phyloP scores from a whole-genome alignment of 2,329 filamentous ascomycete genomes.

The Pseudocercospora musae region DNA sequence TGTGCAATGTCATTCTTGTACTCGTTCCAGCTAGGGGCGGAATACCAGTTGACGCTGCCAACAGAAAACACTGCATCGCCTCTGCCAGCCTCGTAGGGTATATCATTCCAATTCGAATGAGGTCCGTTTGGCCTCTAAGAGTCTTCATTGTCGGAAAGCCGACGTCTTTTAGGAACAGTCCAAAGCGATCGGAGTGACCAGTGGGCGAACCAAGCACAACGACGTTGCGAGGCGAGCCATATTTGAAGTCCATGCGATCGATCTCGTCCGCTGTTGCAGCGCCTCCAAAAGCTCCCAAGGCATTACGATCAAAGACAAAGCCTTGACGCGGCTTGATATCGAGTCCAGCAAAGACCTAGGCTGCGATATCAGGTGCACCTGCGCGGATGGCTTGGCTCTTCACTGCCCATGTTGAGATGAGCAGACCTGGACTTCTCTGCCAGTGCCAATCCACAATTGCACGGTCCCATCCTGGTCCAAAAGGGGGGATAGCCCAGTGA shows the following conservation, averaged over 20 bases:
- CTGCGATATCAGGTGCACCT: background rate
- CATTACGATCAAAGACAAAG: background rate
- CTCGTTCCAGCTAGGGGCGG: background rate
- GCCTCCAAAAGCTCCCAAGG: background rate
- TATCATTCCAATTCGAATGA: background rate
- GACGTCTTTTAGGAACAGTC: background rate
- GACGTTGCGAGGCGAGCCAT: background rate
- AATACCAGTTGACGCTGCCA: constrained; percentile 2
- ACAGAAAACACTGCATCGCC: constrained; percentile 3
- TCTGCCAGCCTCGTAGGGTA: background rate
- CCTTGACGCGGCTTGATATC: background rate
- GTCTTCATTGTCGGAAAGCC: constrained; percentile 3
- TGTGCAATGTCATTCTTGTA: constrained; percentile 1
- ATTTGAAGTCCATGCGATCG: background rate
- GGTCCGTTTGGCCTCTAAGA: background rate
- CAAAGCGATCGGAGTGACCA: background rate
- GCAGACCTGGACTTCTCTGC: background rate
- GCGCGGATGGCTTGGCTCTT: background rate
- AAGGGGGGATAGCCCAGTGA: background rate
- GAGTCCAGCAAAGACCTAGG: background rate
- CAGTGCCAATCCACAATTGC: background rate
- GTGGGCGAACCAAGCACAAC: constrained; percentile 1
- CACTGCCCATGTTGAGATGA: background rate
- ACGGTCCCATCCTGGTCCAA: background rate
- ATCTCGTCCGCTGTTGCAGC: background rate